Conservation (phyloP, 2,329 filamentous ascomycete genomes). For the Penicillium freii region DNA sequence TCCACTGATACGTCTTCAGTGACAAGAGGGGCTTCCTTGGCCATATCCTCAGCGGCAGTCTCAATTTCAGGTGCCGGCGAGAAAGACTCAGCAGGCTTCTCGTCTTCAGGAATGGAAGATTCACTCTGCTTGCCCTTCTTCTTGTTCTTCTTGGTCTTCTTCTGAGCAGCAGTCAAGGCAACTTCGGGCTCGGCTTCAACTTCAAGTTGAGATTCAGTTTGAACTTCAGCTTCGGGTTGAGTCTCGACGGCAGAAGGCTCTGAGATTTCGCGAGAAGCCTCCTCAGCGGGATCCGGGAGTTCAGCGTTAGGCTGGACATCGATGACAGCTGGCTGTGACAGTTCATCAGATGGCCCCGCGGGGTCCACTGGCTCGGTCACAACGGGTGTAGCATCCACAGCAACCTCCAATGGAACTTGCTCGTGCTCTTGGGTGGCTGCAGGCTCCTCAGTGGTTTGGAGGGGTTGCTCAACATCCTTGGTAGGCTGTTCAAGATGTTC, state of each 20-base stretch:
- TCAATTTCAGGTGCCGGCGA: background rate
- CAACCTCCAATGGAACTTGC: background rate
- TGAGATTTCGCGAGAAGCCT: background rate
- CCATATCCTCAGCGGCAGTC: background rate
- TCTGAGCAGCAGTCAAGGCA: constrained; percentile 21
- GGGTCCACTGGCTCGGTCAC: background rate
- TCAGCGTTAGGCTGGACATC: background rate
- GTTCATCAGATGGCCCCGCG: background rate
- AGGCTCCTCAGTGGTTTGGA: constrained; percentile 4
- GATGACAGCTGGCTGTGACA: background rate
- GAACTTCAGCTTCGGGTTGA: background rate
- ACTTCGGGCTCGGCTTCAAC: constrained; percentile 16
- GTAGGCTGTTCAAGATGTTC: background rate
- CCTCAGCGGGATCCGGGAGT: background rate
- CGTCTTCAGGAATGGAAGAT: constrained; percentile 12
- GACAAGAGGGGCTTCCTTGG: background rate
- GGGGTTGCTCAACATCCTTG: constrained; percentile 1
- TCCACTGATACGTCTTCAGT: background rate
- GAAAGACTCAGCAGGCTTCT: constrained; percentile 10
- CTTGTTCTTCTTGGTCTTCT: constrained; percentile 41
- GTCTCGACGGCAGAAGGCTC: background rate
- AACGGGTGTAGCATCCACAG: background rate
- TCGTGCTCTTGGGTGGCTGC: constrained; percentile 7
- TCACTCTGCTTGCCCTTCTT: constrained; percentile 23
- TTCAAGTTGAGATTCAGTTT: background rate